Evolutionary conservation across 2,329 filamentous ascomycete species (phyloP).

Genomic region (Onygenales sp.): DNA sequence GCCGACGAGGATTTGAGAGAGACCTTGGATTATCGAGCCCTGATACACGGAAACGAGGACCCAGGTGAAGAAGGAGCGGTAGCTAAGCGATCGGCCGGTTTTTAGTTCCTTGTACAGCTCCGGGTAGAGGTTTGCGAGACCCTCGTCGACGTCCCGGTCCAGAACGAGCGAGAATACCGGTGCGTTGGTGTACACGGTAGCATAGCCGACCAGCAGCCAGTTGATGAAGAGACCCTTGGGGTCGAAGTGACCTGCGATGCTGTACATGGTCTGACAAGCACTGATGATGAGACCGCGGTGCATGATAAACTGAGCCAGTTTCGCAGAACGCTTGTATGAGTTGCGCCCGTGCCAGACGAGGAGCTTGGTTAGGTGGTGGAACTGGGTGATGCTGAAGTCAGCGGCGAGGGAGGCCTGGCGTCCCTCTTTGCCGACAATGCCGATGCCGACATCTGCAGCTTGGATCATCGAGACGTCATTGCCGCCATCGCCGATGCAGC

Average conservation of each 20-base stretch:
- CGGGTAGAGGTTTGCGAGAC: conserved; percentile 86
- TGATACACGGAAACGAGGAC: conserved; percentile 92
- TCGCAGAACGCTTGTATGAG: conserved; percentile 90
- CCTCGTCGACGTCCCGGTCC: conserved; percentile 90
- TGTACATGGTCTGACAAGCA: conserved; percentile 96
- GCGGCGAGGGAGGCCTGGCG: conserved; percentile 89
- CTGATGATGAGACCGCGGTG: conserved; percentile 91
- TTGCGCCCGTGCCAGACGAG: conserved; percentile 99
- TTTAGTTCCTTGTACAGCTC: conserved; percentile 98
- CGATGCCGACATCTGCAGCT: conserved; percentile 92
- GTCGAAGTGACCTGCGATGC: conserved; percentile 83
- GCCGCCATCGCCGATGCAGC: conserved; percentile 94
- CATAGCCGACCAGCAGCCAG: conserved; percentile 94
- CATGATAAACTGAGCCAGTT: conserved; percentile 95
- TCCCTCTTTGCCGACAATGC: conserved; percentile 96
- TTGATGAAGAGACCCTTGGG: conserved; percentile 92
- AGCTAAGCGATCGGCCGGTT: conserved; percentile 72
- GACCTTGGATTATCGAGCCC: conserved; percentile 88
- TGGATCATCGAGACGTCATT: conserved; percentile 99
- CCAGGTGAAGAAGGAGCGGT: conserved; percentile 95
- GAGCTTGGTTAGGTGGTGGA: conserved; percentile 87
- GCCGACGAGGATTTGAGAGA: conserved; percentile 77
- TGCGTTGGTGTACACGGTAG: conserved; percentile 86
- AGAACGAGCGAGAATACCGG: conserved; percentile 91
- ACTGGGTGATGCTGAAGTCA: conserved; percentile 94